Evolutionary conservation across 2,329 filamentous ascomycete genomes (phyloP).

Genomic region (Nannizziopsis arthrosporioides): DNA sequence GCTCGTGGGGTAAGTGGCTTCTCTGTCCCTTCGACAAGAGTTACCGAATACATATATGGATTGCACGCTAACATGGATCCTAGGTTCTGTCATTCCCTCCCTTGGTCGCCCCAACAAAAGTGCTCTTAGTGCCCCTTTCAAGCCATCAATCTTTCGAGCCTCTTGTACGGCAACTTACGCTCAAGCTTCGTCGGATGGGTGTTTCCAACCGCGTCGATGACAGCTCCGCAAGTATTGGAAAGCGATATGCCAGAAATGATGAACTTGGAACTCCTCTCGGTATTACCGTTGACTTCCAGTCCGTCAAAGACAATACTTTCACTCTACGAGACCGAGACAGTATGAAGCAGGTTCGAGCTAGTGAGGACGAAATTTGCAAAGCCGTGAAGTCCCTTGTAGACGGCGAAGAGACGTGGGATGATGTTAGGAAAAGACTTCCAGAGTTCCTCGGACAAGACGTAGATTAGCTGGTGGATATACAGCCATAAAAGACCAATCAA

Average conservation of each 20-base stretch:
- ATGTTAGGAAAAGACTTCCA: slow-evolving; percentile 66
- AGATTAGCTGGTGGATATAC: slow-evolving; percentile 28
- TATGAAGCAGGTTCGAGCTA: slow-evolving; percentile 78
- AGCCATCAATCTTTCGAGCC: slow-evolving; percentile 69
- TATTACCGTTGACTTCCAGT: slow-evolving; percentile 93
- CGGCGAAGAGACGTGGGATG: slow-evolving; percentile 54
- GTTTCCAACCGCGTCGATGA: slow-evolving; percentile 81
- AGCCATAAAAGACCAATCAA: slow-evolving; percentile 3
- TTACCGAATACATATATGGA: background rate
- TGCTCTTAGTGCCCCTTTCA: slow-evolving; percentile 81
- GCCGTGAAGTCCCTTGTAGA: slow-evolving; percentile 56
- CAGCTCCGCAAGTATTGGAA: slow-evolving; percentile 83
- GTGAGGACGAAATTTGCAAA: slow-evolving; percentile 64
- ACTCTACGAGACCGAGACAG: slow-evolving; percentile 85
- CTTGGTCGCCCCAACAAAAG: slow-evolving; percentile 82
- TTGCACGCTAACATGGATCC: background rate
- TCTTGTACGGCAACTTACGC: slow-evolving; percentile 59
- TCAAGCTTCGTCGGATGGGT: slow-evolving; percentile 61
- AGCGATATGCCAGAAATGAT: slow-evolving; percentile 88
- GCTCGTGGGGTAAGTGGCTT: slow-evolving; percentile 65
- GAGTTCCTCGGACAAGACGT: slow-evolving; percentile 67
- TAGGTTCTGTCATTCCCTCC: slow-evolving; percentile 63
- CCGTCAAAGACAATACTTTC: slow-evolving; percentile 71
- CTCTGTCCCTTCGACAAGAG: background rate
- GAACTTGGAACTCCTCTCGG: slow-evolving; percentile 90